A percentile compares a stretch with the other conserved stretches of the same genome.
Evolutionary conservation across 495 filamentous ascomycete genomes (phyloP).

Genomic region (Monascus purpureus): DNA sequence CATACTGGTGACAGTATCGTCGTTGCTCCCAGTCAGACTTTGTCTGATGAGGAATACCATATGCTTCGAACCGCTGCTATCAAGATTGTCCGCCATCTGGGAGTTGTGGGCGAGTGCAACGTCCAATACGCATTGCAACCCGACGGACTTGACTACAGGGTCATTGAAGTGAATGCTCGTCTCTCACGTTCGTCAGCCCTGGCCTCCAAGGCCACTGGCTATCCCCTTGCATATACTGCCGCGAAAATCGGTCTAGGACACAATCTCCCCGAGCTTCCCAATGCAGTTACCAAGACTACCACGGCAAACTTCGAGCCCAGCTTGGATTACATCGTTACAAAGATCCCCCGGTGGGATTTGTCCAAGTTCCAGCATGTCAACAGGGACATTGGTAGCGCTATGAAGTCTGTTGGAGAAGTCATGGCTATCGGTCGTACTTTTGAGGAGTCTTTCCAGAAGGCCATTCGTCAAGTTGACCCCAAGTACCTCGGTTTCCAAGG

Average conservation of each 20-base stretch:
- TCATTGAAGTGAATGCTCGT: constrained; percentile 97
- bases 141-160: constrained; percentile 87
- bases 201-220: constrained; percentile 93
- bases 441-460: constrained; percentile 98
- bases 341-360: constrained; percentile 95
- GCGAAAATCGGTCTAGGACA: constrained; percentile 95
- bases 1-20: constrained; percentile 97
- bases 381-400: constrained; percentile 89
- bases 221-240: constrained; percentile 90
- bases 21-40: constrained; percentile 86
- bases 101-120: constrained; percentile 95
- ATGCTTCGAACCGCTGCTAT: constrained; percentile 95
- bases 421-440: constrained; percentile 98
- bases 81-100: constrained; percentile 90
- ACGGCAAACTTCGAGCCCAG: constrained; percentile 98
- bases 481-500: constrained; percentile 88
- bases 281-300: constrained; percentile 95
- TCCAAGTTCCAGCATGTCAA: constrained; percentile 98
- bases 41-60: constrained; percentile 96
- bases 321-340: constrained; percentile 93
- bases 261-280: constrained; percentile 86
- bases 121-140: constrained; percentile 95
- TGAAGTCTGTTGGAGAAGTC: constrained; percentile 98
- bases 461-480: constrained; percentile 90
- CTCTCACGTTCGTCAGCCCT: constrained; percentile 87